Conservation (phyloP, 139 green algal genomes). For the Deuterostichococcus epilithicus region DNA sequence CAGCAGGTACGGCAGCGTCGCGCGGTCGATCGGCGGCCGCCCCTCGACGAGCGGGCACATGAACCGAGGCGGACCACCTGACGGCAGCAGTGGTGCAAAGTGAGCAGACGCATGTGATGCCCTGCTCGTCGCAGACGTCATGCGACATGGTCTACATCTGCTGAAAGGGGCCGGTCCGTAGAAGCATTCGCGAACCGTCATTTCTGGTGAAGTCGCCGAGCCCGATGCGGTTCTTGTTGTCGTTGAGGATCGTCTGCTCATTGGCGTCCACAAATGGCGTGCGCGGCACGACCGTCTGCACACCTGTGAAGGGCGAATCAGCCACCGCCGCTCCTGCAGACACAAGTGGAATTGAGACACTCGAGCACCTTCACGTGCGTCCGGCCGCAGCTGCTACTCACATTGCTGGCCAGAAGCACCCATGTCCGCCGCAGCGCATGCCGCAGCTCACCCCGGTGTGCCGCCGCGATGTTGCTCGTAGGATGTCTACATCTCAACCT, state of each 20-base stretch:
- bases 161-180: neutral
- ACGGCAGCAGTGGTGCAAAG: neutral
- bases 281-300: neutral
- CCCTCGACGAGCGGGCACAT: constrained; percentile 18
- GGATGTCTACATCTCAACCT: no score
- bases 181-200: neutral
- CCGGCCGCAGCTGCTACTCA: no score
- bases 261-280: constrained; percentile 1
- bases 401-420: no score
- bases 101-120: neutral
- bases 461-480: no score
- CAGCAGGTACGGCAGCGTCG: constrained; percentile 63
- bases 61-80: constrained; percentile 27
- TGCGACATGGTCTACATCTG: no score
- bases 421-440: no score
- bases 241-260: neutral
- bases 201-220: neutral
- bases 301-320: neutral
- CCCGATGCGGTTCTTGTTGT: neutral
- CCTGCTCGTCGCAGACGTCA: neutral
- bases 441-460: no score
- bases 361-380: no score
- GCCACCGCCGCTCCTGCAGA: neutral
- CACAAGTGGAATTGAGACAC: no score
- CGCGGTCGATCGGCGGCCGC: neutral